phyloP scores from a whole-genome alignment of 441 rosid species.

The Brassica balearica region DNA sequence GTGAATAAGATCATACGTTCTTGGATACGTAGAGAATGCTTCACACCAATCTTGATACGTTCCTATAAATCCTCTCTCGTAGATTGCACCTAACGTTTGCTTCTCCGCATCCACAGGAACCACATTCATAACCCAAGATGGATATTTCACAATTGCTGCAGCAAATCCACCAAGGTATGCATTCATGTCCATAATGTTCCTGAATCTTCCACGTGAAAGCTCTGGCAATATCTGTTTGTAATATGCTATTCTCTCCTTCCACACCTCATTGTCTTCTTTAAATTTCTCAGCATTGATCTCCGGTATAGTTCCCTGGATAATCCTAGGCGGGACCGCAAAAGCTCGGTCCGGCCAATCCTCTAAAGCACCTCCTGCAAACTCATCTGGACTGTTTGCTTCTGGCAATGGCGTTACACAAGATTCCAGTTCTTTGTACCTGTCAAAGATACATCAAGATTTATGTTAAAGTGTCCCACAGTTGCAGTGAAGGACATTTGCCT shows the following conservation, averaged over 20 bases:
- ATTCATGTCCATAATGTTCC: slow-evolving; percentile 79
- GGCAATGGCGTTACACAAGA: slow-evolving; percentile 84
- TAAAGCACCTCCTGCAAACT: slow-evolving; percentile 83
- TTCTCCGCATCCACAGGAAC: slow-evolving; percentile 59
- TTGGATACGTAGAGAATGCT: slow-evolving; percentile 81
- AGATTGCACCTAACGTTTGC: slow-evolving; percentile 64
- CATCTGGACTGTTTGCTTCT: slow-evolving; percentile 68
- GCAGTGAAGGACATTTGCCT: no score
- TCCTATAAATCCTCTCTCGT: slow-evolving; percentile 68
- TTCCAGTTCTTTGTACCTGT: slow-evolving; percentile 83
- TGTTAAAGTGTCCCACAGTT: neutral
- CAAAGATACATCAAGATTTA: slow-evolving; percentile 21
- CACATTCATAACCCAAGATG: slow-evolving; percentile 78
- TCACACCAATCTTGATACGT: slow-evolving; percentile 81
- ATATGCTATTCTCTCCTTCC: slow-evolving; percentile 71
- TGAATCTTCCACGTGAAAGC: slow-evolving; percentile 67
- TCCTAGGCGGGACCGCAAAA: slow-evolving; percentile 78
- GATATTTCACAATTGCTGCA: slow-evolving; percentile 55
- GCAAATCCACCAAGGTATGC: slow-evolving; percentile 74
- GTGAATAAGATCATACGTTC: slow-evolving; percentile 76
- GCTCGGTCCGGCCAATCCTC: slow-evolving; percentile 91
- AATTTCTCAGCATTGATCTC: slow-evolving; percentile 66
- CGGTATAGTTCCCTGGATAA: slow-evolving; percentile 63
- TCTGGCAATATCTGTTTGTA: slow-evolving; percentile 64
- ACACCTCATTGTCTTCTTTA: slow-evolving; percentile 66